A percentile compares a stretch with the other conserved stretches of the same genome.
Evolutionary conservation across 108 stramenopile species (phyloP).

Genomic region (Chaetoceros muelleri): DNA sequence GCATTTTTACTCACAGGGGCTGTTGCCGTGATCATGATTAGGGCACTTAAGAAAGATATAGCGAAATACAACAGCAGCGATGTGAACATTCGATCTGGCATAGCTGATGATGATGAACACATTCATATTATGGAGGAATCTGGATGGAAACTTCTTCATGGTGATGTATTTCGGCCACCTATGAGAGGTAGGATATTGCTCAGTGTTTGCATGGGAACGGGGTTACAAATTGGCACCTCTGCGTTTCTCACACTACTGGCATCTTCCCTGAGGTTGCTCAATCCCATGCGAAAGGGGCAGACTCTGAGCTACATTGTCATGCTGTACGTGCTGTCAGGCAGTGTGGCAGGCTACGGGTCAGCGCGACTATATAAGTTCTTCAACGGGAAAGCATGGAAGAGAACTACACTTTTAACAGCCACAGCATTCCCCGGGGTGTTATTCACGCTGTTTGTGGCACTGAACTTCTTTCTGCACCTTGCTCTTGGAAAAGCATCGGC

Average conservation of each 20-base stretch:
- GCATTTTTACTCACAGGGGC: constrained; percentile 95
- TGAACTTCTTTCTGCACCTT: constrained; percentile 75
- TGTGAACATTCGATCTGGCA: constrained; percentile 42
- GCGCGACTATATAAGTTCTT: constrained; percentile 92
- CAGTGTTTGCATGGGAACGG: constrained; percentile 87
- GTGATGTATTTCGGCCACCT: constrained; percentile 96
- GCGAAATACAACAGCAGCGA: constrained; percentile 97
- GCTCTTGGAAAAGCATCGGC: constrained; percentile 72
- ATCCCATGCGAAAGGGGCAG: constrained; percentile 92
- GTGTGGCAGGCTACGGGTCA: constrained; percentile 80
- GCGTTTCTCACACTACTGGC: constrained; percentile 65
- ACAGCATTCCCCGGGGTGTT: constrained; percentile 64
- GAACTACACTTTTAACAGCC: constrained; percentile 76
- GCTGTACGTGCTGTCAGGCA: constrained; percentile 88
- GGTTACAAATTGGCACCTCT: constrained; percentile 85
- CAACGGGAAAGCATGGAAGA: constrained; percentile 74
- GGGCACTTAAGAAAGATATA: constrained; percentile 93
- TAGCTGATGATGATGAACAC: constrained; percentile 16
- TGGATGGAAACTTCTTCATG: constrained; percentile 98
- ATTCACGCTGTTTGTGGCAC: constrained; percentile 73
- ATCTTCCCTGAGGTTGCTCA: constrained; percentile 80
- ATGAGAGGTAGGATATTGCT: constrained; percentile 70
- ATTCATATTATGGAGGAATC: constrained; percentile 61
- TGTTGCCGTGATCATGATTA: constrained; percentile 92
- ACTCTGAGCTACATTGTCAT: constrained; percentile 89